Base-by-base conservation (phyloP, 495 filamentous ascomycete genomes). In the Entonaema liquescens region DNA sequence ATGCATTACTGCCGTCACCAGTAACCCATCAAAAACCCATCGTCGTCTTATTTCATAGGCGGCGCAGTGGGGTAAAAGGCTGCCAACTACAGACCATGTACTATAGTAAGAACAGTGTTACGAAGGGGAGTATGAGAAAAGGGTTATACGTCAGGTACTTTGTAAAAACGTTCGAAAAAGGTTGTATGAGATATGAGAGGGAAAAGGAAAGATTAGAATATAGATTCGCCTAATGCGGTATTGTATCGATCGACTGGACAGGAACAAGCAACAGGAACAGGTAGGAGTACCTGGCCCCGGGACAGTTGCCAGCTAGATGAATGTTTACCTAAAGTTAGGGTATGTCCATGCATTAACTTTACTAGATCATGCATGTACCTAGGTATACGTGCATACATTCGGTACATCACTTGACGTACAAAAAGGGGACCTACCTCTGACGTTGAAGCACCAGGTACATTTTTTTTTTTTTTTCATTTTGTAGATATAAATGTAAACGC, bases 1-100 rank as follows among this genome's bases (percentile, higher is more conserved):
- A 72, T 67, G 69, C 69, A 72, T 67, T 59, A 59, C 52, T 72
- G 70, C 70, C 70, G 70, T 68, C 70, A 65, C 23, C 36, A 36
- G 15, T 52, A 44, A 21, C 19, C 49, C 49, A 53, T 29, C 25
- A 29, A 19, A 3, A 53, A 8, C 53, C 40, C 50, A 56, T 65
- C 8, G 38, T 31, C 4, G 33, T 47, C 35, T 52, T 23, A 12
- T 47, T 47, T 9, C 0, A 47, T 47, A 19, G 42, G 3, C 42
- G 19, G 8, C 17, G 26, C 38, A 19, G 40, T 31, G 55, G 55
- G 25, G 8, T 53, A 17, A 15, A 56, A 26, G 40, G 57, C 40
- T 59, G 38, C 1, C 52, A n/a, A 13, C 7, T 64, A 33, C 8
- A 36, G 25, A 36, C 11, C 3, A 57, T 36, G 15, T 11, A 38